Conservation (phyloP, 371 early-diverging fungal species). For the Encephalitozoon hellem region DNA sequence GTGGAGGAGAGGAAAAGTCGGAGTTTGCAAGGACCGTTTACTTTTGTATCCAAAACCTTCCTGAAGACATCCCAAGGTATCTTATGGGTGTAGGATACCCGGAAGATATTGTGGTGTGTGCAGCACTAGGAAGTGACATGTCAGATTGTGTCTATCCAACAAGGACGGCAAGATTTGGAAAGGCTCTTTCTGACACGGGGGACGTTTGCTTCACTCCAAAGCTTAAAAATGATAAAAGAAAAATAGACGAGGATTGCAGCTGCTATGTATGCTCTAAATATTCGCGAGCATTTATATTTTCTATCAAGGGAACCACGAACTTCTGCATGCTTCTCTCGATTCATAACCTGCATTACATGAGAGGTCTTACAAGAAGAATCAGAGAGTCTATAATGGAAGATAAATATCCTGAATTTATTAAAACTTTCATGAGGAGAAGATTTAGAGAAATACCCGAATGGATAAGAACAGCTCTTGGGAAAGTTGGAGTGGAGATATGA, state of each 20-base stretch:
- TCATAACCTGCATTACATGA: conserved; percentile 80
- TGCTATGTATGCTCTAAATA: conserved; percentile 75
- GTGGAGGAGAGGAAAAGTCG: conserved; percentile 85
- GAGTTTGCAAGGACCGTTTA: conserved; percentile 72
- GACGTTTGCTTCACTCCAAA: conserved; percentile 65
- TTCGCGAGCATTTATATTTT: conserved; percentile 69
- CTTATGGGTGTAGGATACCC: conserved; percentile 94
- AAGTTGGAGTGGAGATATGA: conserved; percentile 13
- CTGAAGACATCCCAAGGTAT: conserved; percentile 75
- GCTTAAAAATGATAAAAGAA: conserved; percentile 66
- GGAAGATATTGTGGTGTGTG: conserved; percentile 78
- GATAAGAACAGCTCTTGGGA: conserved; percentile 61
- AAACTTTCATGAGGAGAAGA: conserved; percentile 66
- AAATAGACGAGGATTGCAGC: conserved; percentile 72
- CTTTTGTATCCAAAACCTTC: conserved; percentile 72
- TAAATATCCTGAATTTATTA: conserved; percentile 70
- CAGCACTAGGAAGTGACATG: conserved; percentile 85
- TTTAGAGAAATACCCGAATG: conserved; percentile 72
- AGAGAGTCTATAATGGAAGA: conserved; percentile 69
- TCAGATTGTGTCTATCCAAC: conserved; percentile 92
- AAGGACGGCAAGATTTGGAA: conserved; percentile 84
- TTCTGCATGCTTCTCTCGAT: conserved; percentile 75
- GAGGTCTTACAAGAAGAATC: conserved; percentile 72
- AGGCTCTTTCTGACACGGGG: conserved; percentile 71
- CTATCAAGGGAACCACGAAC: conserved; percentile 70